Evolutionary conservation across 768 basidiomycete species (phyloP).

Genomic region (Rhodocollybia butyracea): DNA sequence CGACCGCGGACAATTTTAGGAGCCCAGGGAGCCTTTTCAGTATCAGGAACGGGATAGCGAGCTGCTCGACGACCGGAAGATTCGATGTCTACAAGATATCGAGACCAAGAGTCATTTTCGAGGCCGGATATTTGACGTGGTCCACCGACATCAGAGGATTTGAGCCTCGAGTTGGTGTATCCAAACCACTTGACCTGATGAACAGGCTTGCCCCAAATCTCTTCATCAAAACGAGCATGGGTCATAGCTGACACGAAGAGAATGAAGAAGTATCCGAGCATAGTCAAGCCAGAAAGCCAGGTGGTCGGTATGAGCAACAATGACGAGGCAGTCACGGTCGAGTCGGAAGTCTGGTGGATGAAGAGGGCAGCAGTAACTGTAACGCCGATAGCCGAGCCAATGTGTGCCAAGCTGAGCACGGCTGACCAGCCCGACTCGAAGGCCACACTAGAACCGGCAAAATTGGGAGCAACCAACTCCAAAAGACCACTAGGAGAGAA

Average conservation of each 20-base stretch:
- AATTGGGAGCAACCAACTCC: conserved; percentile 16
- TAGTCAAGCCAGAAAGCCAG: conserved; percentile 45
- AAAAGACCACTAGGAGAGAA: conserved; percentile 29
- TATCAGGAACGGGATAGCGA: conserved; percentile 18
- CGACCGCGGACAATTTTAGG: conserved; percentile 42
- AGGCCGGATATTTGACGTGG: conserved; percentile 3
- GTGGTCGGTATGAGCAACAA: conserved; percentile 42
- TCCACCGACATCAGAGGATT: conserved; percentile 5
- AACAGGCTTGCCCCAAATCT: conserved; percentile 52
- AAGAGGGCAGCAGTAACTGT: conserved; percentile 12
- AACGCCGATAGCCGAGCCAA: conserved; percentile 17
- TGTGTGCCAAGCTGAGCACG: conserved; percentile 44
- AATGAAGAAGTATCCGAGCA: conserved; percentile 52
- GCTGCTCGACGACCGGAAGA: conserved; percentile 5
- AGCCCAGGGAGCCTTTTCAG: conserved; percentile 48
- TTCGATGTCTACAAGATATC: conserved; percentile 8
- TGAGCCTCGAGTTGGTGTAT: conserved; percentile 5
- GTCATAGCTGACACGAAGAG: conserved; percentile 44
- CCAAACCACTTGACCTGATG: conserved; percentile 60
- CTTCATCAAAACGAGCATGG: conserved; percentile 39
- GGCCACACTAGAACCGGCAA: conserved; percentile 38
- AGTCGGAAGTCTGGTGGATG: conserved; percentile 22
- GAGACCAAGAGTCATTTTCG: conserved; percentile 27
- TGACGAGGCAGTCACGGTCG: conserved; percentile 45
- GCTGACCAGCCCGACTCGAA: conserved; percentile 59